Conservation (phyloP, 106 monocot species). For the Dendrobium huoshanense region DNA sequence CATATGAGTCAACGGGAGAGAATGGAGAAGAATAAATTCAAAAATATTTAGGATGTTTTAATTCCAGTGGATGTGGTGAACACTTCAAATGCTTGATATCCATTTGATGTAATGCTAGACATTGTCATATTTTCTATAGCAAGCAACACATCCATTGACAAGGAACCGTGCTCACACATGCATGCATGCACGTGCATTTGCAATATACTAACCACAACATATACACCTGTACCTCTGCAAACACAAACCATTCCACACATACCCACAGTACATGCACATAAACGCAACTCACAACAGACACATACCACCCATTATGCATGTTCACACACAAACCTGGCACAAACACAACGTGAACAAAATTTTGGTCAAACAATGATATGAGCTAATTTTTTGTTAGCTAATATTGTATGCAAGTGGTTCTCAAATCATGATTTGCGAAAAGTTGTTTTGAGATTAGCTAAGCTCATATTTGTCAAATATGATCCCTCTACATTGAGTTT, state of each 20-base stretch:
- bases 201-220: not conserved
- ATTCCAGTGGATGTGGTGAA: not conserved
- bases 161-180: not conserved
- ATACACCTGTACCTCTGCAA: no score
- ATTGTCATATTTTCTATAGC: not conserved
- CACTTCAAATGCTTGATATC: not conserved
- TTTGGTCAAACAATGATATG: not conserved
- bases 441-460: not conserved
- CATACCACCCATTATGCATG: not conserved
- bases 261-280: not conserved
- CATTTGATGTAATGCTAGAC: not conserved
- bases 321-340: not conserved
- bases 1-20: not conserved
- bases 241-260: no score
- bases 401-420: not conserved
- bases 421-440: not conserved
- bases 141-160: not conserved
- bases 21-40: not conserved
- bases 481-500: not conserved
- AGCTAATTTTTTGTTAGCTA: not conserved
- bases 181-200: not conserved
- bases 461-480: not conserved
- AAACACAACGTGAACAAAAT: not conserved
- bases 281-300: not conserved
- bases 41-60: not conserved